These are phyloP conservation scores for Cystofilobasidium capitatum DNA, from an alignment of 768 basidiomycete species.

Conservation along the genomic window DNA sequence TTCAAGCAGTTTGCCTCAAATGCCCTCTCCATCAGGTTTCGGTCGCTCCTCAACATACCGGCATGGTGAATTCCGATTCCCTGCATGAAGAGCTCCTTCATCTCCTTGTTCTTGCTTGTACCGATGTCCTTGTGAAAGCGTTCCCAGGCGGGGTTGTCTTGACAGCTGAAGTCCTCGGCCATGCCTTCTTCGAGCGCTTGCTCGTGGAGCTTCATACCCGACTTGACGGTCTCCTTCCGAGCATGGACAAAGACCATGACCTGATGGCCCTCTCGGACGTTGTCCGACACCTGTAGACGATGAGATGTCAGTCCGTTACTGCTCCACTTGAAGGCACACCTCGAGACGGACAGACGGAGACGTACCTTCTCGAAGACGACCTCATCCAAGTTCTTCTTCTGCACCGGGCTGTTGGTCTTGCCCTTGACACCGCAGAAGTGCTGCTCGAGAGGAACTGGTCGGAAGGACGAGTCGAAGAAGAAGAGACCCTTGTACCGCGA, in stretches of 20 bases:
- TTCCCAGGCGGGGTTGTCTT: conserved; percentile 68
- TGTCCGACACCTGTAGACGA: conserved; percentile 52
- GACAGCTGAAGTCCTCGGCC: conserved; percentile 66
- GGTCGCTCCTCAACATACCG: conserved; percentile 87
- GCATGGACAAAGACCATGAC: conserved; percentile 99
- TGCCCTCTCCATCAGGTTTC: conserved; percentile 90
- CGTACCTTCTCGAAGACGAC: conserved; percentile 70
- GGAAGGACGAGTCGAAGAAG: conserved; percentile 94
- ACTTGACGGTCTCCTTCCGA: conserved; percentile 93
- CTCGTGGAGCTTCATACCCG: conserved; percentile 70
- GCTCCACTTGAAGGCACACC: background rate
- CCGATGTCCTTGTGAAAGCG: conserved; percentile 67
- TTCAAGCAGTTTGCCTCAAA: conserved; percentile 87
- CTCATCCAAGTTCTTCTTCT: conserved; percentile 75
- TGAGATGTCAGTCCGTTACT: background rate
- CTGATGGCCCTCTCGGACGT: conserved; percentile 87
- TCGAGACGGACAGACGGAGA: background rate
- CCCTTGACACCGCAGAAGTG: conserved; percentile 91
- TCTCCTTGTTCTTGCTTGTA: conserved; percentile 82
- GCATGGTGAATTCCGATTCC: conserved; percentile 76
- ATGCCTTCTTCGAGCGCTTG: conserved; percentile 60
- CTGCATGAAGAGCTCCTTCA: conserved; percentile 82
- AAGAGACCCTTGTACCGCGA: conserved; percentile 48
- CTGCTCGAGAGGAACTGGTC: conserved; percentile 92
- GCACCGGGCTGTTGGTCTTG: conserved; percentile 61